Percentiles rank a stretch among this genome's conserved stretches.
Evolutionary conservation across 345 rosid genomes (phyloP).

Genomic region (Ailanthus altissimus): DNA sequence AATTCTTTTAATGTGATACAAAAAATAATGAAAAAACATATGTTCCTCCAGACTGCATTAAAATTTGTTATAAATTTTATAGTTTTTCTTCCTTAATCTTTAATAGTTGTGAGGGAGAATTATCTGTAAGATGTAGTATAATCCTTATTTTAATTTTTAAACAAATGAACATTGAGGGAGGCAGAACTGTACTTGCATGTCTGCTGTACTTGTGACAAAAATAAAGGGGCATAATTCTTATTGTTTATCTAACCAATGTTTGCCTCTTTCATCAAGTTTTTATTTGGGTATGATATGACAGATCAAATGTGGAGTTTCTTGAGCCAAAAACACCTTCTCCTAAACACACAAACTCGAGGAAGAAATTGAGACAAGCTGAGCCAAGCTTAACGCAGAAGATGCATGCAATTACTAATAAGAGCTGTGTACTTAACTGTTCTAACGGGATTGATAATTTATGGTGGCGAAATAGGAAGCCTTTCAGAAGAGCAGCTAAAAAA

Average conservation of each 20-base stretch:
- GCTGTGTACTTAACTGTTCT: conserved; percentile 6
- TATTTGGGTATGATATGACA: conserved; percentile 34
- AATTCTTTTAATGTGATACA: background rate
- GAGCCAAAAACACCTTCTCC: conserved; percentile 71
- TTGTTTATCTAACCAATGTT: background rate
- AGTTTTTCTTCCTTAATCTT: background rate
- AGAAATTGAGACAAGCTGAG: conserved; percentile 18
- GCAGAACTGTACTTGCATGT: background rate
- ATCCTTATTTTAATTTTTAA: background rate
- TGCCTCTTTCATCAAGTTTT: background rate
- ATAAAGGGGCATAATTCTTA: background rate
- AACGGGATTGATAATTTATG: conserved; percentile 42
- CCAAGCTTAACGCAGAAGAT: conserved; percentile 20
- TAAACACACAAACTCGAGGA: conserved; percentile 30
- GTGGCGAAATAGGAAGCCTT: conserved; percentile 78
- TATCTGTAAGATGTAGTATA: background rate
- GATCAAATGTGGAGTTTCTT: conserved; percentile 33
- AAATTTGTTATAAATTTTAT: background rate
- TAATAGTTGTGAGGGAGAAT: background rate
- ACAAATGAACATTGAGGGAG: background rate
- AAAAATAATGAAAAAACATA: background rate
- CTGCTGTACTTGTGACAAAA: background rate
- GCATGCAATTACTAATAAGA: conserved; percentile 13
- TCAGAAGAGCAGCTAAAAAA: conserved; percentile 56
- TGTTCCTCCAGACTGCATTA: background rate